Conservation (phyloP, 2,329 filamentous ascomycete species). For the Tolypocladium amazonense region DNA sequence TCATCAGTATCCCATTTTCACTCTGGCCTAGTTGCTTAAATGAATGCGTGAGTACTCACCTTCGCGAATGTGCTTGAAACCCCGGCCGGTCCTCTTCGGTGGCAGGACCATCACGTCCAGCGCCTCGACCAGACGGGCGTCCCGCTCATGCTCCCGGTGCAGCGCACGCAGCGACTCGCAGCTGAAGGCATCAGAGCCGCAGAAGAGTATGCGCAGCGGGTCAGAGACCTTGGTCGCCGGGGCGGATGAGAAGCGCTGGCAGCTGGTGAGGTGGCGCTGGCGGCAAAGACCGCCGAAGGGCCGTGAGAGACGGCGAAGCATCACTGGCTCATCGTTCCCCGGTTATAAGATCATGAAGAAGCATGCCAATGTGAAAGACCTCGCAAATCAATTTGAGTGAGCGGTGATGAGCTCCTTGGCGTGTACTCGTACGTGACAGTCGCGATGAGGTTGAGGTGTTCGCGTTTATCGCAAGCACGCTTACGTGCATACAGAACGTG, state of each 20-base stretch:
- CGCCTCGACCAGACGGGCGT: constrained; percentile 51
- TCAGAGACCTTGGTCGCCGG: constrained; percentile 23
- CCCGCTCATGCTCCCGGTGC: constrained; percentile 42
- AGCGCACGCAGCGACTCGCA: constrained; percentile 64
- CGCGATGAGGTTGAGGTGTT: constrained; percentile 1
- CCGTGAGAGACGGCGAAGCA: constrained; percentile 9
- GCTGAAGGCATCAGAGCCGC: constrained; percentile 88
- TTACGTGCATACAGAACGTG: constrained; percentile 20
- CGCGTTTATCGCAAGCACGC: constrained; percentile 23
- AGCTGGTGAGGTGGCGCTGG: constrained; percentile 1
- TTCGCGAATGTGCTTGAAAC: constrained; percentile 55
- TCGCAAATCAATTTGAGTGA: background rate
- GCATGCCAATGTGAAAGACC: background rate
- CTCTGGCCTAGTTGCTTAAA: too few relatives aligned
- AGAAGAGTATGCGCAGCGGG: constrained; percentile 80
- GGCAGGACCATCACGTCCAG: constrained; percentile 81
- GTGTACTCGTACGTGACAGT: background rate
- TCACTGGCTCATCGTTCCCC: constrained; percentile 1
- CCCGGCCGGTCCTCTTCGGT: constrained; percentile 67
- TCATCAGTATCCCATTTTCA: background rate
- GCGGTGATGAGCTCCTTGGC: background rate
- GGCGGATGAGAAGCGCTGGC: constrained; percentile 10
- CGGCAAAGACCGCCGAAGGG: constrained; percentile 4
- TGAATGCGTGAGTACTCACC: constrained; percentile 33
- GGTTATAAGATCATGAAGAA: too few relatives aligned